phyloP scores from a whole-genome alignment of 306 rosid genomes.

The Glycine latifolia region DNA sequence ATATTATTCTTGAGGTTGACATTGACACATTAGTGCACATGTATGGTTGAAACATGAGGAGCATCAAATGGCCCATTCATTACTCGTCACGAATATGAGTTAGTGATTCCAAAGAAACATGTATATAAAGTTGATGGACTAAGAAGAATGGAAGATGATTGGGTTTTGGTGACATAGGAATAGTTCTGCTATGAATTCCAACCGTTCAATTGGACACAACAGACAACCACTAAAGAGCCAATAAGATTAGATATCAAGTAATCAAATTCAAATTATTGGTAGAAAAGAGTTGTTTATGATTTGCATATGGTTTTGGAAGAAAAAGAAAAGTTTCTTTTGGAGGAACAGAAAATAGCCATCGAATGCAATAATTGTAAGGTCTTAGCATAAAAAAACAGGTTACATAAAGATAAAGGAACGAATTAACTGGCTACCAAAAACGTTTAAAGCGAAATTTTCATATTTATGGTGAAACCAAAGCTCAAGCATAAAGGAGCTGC shows the following conservation, averaged over 20 bases:
- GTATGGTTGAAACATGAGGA: constrained; percentile 56
- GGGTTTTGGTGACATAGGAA: not conserved
- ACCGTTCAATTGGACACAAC: constrained; percentile 33
- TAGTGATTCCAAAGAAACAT: constrained; percentile 10
- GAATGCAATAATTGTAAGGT: not conserved
- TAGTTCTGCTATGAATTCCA: not conserved
- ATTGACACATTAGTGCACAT: constrained; percentile 44
- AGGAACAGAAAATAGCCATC: not conserved
- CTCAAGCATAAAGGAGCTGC: not conserved
- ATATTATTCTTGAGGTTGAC: constrained; percentile 49
- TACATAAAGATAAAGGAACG: not conserved
- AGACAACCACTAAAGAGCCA: constrained; percentile 35
- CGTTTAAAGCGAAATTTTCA: not conserved
- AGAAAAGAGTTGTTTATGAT: not conserved
- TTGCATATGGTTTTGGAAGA: too few relatives aligned
- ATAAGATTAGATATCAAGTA: constrained; percentile 15
- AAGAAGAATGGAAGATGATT: constrained; percentile 10
- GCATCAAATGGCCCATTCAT: constrained; percentile 26
- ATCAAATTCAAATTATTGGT: constrained; percentile 21
- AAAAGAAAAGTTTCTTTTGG: not conserved
- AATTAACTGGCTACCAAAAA: not conserved
- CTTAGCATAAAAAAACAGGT: not conserved
- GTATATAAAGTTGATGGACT: constrained; percentile 21
- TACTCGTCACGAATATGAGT: constrained; percentile 42
- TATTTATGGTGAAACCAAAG: not conserved